Conservation (phyloP, 768 basidiomycete species). For the Hericium coralloides region DNA sequence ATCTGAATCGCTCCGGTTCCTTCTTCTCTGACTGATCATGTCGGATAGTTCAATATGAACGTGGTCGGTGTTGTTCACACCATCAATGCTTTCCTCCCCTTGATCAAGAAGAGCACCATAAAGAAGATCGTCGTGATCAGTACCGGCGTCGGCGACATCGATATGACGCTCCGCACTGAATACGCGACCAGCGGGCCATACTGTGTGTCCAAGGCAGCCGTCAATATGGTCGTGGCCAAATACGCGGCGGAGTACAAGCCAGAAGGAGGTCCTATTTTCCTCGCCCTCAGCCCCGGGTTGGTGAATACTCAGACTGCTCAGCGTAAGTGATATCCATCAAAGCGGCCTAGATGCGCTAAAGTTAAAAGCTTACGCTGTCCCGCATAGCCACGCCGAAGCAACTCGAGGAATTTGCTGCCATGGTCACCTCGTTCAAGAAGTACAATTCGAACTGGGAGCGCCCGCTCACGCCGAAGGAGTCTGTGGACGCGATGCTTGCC, state of each 20-base stretch:
- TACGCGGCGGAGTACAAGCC: conserved; percentile 23
- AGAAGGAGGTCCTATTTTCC: conserved; percentile 26
- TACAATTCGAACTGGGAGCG: background rate
- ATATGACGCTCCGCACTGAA: conserved; percentile 15
- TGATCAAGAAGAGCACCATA: conserved; percentile 22
- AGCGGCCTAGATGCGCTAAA: background rate
- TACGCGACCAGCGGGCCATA: conserved; percentile 18
- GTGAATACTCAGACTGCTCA: conserved; percentile 23
- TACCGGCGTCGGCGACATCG: conserved; percentile 23
- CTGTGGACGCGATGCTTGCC: background rate
- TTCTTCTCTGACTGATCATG: background rate
- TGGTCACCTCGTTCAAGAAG: background rate
- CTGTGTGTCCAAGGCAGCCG: conserved; percentile 28
- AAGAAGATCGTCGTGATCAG: conserved; percentile 29
- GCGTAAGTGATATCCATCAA: background rate
- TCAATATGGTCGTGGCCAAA: conserved; percentile 29
- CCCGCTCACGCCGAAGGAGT: background rate
- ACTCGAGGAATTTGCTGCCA: background rate
- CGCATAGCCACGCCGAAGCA: background rate
- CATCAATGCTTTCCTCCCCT: conserved; percentile 31
- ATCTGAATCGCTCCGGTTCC: background rate
- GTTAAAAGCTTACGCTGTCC: background rate
- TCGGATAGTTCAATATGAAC: conserved; percentile 24
- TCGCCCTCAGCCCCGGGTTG: conserved; percentile 29
- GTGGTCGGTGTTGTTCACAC: conserved; percentile 27